Conservation (phyloP, 2,329 filamentous ascomycete species). For the Periglandula ipomoeae region DNA sequence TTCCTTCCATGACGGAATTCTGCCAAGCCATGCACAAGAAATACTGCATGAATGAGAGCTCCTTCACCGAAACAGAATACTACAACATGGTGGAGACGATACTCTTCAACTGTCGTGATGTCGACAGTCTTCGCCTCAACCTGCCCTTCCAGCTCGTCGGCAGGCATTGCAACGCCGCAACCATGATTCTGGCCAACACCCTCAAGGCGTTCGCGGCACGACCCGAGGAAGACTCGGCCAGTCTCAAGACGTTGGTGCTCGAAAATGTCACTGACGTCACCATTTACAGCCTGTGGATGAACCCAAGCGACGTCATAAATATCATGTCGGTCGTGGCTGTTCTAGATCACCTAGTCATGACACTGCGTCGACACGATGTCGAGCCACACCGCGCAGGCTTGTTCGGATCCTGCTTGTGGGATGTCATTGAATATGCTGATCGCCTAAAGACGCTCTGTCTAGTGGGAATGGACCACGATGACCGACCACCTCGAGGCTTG, state of each 20-base stretch:
- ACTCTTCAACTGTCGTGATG: constrained; percentile 33
- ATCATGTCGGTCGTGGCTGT: constrained; percentile 32
- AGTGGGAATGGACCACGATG: constrained; percentile 34
- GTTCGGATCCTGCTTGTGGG: constrained; percentile 40
- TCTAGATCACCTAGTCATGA: constrained; percentile 37
- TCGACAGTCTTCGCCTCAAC: constrained; percentile 38
- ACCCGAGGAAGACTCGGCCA: constrained; percentile 32
- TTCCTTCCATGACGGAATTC: constrained; percentile 38
- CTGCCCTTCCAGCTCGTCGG: constrained; percentile 43
- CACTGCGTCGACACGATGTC: constrained; percentile 35
- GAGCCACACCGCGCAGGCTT: constrained; percentile 23
- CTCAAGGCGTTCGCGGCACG: constrained; percentile 38
- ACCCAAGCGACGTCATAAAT: constrained; percentile 41
- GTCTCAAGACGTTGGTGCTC: constrained; percentile 36
- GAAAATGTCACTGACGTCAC: constrained; percentile 41
- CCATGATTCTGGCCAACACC: constrained; percentile 42
- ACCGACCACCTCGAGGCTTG: constrained; percentile 25
- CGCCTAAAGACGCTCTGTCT: constrained; percentile 38
- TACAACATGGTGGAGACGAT: constrained; percentile 30
- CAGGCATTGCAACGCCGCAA: constrained; percentile 35
- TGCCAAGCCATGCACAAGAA: constrained; percentile 32
- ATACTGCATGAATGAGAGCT: constrained; percentile 38
- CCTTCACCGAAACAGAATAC: constrained; percentile 42
- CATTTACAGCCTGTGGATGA: constrained; percentile 39
- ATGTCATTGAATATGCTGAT: constrained; percentile 35